Evolutionary conservation across 306 rosid species (phyloP).

Genomic region (Citrullus mucosospermus): DNA sequence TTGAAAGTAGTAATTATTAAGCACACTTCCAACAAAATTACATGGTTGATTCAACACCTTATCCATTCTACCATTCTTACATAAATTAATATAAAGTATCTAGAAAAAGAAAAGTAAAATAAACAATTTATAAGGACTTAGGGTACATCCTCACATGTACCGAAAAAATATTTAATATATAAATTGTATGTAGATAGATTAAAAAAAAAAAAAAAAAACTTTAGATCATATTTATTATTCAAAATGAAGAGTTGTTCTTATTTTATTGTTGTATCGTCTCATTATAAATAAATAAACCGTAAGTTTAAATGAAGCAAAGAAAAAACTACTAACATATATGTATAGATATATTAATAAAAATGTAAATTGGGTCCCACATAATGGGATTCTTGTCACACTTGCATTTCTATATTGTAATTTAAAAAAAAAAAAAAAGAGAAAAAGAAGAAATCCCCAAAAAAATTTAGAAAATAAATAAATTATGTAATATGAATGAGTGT

Average conservation of each 20-base stretch:
- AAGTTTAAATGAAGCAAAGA: no score
- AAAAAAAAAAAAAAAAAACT: no score
- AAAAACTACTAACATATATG: no score
- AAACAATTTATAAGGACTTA: background rate
- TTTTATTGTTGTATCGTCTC: no score
- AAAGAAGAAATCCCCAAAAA: background rate
- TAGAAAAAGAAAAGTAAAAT: background rate
- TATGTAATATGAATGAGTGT: background rate
- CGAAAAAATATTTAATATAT: background rate
- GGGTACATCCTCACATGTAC: background rate
- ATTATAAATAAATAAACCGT: no score
- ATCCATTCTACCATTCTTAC: background rate
- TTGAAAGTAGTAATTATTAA: background rate
- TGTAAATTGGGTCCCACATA: background rate
- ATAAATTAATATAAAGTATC: background rate
- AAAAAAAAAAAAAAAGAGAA: no score
- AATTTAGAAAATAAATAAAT: background rate
- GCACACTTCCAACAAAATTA: no score
- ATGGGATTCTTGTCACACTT: slow-evolving; percentile 7
- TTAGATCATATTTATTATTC: background rate
- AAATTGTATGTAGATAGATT: background rate
- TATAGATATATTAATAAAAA: no score
- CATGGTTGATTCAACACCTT: background rate
- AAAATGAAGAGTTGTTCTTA: background rate
- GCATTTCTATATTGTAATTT: background rate